Evolutionary conservation across 2,329 filamentous ascomycete species (phyloP).

Genomic region (Calonectria multiphialidica): DNA sequence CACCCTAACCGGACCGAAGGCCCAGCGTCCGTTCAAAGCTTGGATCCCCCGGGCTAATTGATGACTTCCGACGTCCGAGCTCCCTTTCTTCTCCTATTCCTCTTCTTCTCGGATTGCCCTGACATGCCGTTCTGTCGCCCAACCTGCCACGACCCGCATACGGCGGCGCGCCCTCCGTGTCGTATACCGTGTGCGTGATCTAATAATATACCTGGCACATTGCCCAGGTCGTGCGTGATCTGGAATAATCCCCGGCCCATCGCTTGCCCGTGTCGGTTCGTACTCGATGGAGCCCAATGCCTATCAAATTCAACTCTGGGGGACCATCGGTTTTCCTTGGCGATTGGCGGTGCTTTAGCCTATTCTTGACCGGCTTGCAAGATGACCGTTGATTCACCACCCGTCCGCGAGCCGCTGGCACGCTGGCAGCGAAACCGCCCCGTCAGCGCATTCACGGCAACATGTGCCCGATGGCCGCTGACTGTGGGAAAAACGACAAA

Average conservation of each 20-base stretch:
- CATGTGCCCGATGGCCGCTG: neutral
- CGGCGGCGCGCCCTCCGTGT: neutral
- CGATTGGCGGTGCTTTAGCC: neutral
- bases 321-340: neutral
- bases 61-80: neutral
- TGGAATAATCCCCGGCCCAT: slow-evolving; percentile 15
- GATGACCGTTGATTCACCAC: neutral
- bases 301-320: neutral
- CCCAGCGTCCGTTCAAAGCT: neutral
- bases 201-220: slow-evolving; percentile 14
- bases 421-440: neutral
- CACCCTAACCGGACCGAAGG: slow-evolving; percentile 1
- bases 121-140: neutral
- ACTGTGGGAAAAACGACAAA: neutral
- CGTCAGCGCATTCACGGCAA: neutral
- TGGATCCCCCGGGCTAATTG: slow-evolving; percentile 15
- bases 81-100: neutral
- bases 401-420: neutral
- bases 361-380: neutral
- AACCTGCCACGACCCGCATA: slow-evolving; percentile 13
- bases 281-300: slow-evolving; percentile 15
- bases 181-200: slow-evolving; percentile 1
- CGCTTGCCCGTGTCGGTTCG: slow-evolving; percentile 13
- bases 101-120: neutral
- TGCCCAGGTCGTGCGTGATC: slow-evolving; percentile 14